These are phyloP conservation scores for Mortierella sp. DNA, from an alignment of 371 early-diverging fungal genomes.

Conservation along the genomic window DNA sequence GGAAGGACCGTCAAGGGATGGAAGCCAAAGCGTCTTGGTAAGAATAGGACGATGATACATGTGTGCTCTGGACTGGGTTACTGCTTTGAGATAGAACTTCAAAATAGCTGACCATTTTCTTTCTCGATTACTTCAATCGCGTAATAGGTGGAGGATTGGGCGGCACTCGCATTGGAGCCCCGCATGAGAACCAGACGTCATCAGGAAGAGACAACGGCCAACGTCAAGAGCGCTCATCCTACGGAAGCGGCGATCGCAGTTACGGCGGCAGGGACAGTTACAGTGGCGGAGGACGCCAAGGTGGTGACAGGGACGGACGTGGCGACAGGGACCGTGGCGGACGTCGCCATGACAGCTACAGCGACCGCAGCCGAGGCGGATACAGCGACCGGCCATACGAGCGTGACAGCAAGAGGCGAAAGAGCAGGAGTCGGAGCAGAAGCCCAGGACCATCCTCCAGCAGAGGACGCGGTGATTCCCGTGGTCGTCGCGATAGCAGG, in stretches of 20 bases:
- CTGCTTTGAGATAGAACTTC: too few relatives aligned
- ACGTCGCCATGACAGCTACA: conserved; percentile 29
- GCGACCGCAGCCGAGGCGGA: conserved; percentile 53
- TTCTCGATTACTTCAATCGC: neutral
- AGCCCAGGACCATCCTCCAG: conserved; percentile 39
- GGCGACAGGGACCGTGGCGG: conserved; percentile 51
- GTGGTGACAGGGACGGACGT: conserved; percentile 48
- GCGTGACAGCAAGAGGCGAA: conserved; percentile 56
- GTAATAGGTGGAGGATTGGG: conserved; percentile 91
- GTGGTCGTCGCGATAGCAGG: conserved; percentile 44
- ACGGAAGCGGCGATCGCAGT: conserved; percentile 53
- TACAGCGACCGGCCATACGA: conserved; percentile 55
- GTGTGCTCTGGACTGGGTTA: neutral
- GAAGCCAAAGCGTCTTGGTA: conserved; percentile 89
- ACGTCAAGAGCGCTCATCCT: conserved; percentile 56
- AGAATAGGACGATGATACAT: neutral
- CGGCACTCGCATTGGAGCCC: conserved; percentile 80
- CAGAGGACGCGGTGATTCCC: conserved; percentile 36
- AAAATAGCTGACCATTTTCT: neutral
- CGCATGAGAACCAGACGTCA: conserved; percentile 65
- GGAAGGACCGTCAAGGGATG: conserved; percentile 97
- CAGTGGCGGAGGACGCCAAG: conserved; percentile 42
- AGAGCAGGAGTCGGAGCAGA: conserved; percentile 52
- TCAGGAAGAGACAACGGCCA: conserved; percentile 61
- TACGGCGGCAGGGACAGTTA: conserved; percentile 54